Percentiles rank a stretch among this genome's conserved stretches.
Evolutionary conservation across 2,329 filamentous ascomycete genomes (phyloP).

Genomic region (Leptographium wingfieldii): DNA sequence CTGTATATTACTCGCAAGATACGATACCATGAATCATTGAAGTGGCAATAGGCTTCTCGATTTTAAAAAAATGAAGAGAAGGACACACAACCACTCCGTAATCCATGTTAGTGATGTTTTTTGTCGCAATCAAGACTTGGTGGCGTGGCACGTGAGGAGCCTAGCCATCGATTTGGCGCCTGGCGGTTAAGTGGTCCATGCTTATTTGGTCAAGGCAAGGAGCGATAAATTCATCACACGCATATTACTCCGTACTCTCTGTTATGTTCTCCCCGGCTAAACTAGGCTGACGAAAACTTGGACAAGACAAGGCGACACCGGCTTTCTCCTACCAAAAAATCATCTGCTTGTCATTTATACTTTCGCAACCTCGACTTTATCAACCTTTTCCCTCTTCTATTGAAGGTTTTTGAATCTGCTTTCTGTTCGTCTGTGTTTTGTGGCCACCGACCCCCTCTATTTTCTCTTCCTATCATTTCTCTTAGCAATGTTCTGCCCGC

Average conservation of each 20-base stretch:
- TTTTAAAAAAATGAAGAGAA: no score
- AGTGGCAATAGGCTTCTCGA: no score
- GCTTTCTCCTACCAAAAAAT: background rate
- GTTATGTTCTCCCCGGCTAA: background rate
- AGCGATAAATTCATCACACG: constrained; percentile 1
- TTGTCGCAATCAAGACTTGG: background rate
- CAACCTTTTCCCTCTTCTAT: no score
- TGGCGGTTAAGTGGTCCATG: background rate
- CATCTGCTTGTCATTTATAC: background rate
- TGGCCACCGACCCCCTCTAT: background rate
- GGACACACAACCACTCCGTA: background rate
- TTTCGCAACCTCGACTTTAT: background rate
- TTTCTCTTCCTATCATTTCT: background rate
- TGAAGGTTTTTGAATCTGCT: background rate
- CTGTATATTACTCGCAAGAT: background rate
- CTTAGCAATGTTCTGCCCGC: background rate
- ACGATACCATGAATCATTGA: background rate
- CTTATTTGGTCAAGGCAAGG: background rate
- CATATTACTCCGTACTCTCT: background rate
- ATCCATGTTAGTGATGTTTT: background rate
- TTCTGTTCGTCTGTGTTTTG: background rate
- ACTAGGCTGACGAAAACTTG: background rate
- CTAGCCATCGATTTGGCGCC: background rate
- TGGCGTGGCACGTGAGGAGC: constrained; percentile 2
- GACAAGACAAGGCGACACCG: background rate